phyloP scores from a whole-genome alignment of 371 early-diverging fungal species.

The Saksenaea vasiformis region DNA sequence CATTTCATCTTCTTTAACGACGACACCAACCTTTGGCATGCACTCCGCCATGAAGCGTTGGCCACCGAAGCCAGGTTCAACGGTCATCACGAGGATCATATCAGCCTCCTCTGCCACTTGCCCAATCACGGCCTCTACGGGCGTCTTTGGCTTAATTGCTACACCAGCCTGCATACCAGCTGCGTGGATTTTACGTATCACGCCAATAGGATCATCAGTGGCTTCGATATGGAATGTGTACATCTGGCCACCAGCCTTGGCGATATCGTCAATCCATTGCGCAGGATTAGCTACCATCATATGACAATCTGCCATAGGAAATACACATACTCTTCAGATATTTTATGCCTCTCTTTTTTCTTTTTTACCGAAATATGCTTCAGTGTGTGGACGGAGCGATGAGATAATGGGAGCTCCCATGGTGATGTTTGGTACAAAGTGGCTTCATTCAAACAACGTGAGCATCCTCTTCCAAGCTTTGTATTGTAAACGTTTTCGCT shows the following conservation, averaged over 20 bases:
- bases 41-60: conserved; percentile 90
- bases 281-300: conserved; percentile 96
- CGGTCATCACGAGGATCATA: conserved; percentile 98
- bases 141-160: conserved; percentile 93
- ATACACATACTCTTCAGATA: not conserved
- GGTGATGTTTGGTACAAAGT: conserved; percentile 98
- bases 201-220: conserved; percentile 69
- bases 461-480: not conserved
- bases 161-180: conserved; percentile 94
- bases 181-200: conserved; percentile 80
- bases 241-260: conserved; percentile 89
- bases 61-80: conserved; percentile 98
- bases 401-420: conserved; percentile 95
- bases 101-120: conserved; percentile 75
- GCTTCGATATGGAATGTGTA: conserved; percentile 97
- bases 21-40: conserved; percentile 78
- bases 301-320: conserved; percentile 83
- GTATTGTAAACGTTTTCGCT: conserved; percentile 9
- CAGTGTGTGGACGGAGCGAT: conserved; percentile 83
- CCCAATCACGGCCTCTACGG: conserved; percentile 71
- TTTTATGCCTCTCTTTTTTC: not conserved
- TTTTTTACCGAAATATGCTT: conserved; percentile 81
- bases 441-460: conserved; percentile 51
- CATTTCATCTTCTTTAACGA: not conserved
- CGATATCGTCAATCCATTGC: conserved; percentile 94